Evolutionary conservation across 352 stramenopile genomes (phyloP).

Genomic region (Phytophthora pisi): DNA sequence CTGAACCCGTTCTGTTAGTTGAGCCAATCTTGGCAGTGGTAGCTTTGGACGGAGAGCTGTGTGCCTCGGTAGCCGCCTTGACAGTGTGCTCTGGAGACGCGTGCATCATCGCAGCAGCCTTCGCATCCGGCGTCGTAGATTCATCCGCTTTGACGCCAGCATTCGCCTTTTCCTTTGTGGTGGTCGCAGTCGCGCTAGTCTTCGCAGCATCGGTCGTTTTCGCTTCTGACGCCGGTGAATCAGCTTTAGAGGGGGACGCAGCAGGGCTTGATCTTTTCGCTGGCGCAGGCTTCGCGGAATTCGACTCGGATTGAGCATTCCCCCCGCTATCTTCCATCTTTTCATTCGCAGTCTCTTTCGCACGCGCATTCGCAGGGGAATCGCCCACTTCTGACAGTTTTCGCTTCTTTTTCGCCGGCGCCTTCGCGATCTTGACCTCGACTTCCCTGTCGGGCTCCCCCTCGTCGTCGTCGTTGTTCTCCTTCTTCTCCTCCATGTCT

Average conservation of each 20-base stretch:
- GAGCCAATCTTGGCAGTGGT: constrained; percentile 33
- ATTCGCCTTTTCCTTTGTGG: constrained; percentile 2
- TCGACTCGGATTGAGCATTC: neutral
- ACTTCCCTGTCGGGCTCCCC: constrained; percentile 21
- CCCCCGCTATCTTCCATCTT: neutral
- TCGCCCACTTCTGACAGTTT: constrained; percentile 40
- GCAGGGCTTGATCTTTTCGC: constrained; percentile 1
- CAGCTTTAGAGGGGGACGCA: neutral
- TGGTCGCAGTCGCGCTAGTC: neutral
- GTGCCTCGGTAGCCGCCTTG: constrained; percentile 35
- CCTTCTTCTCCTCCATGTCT: neutral
- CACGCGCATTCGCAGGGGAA: constrained; percentile 24
- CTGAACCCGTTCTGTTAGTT: constrained; percentile 16
- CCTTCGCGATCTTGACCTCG: constrained; percentile 9
- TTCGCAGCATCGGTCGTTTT: constrained; percentile 1
- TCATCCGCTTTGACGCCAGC: constrained; percentile 10
- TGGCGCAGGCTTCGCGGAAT: neutral
- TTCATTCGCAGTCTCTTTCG: constrained; percentile 19
- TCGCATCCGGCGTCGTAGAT: constrained; percentile 6
- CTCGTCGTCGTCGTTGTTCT: neutral
- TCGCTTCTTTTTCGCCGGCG: constrained; percentile 45
- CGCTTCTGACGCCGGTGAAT: constrained; percentile 4
- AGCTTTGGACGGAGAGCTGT: constrained; percentile 43
- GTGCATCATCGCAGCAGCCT: constrained; percentile 25
- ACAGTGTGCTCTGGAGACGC: constrained; percentile 38